Evolutionary conservation across 2,329 filamentous ascomycete genomes (phyloP).

Genomic region (Hymenoscyphus repandus): DNA sequence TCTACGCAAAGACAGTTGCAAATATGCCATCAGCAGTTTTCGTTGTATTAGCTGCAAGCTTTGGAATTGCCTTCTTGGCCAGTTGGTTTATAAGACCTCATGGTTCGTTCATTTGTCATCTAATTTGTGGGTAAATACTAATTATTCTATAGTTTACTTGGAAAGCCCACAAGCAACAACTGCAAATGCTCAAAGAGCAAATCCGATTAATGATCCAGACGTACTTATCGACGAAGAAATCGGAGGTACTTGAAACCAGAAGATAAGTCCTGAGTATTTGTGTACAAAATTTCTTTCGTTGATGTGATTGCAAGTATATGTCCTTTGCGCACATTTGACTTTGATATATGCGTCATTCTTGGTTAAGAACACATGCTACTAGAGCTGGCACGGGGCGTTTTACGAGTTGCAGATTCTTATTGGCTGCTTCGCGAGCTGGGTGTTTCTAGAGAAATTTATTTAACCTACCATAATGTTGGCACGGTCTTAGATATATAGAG

Average conservation of each 20-base stretch:
- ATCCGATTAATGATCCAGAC: not conserved
- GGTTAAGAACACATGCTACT: no score
- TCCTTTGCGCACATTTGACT: not conserved
- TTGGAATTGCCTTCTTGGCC: conserved; percentile 58
- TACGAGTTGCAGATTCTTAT: no score
- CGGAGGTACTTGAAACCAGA: not conserved
- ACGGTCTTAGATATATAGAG: no score
- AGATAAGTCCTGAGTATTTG: not conserved
- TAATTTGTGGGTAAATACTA: not conserved
- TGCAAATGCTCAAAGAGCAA: not conserved
- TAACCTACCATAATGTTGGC: no score
- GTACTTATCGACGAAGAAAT: conserved; percentile 9
- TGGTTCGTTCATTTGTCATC: conserved; percentile 50
- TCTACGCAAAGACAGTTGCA: conserved; percentile 78
- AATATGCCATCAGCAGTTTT: conserved; percentile 79
- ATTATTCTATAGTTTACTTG: conserved; percentile 7
- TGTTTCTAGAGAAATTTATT: no score
- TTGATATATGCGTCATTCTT: not conserved
- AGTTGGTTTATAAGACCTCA: conserved; percentile 69
- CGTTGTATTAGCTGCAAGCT: conserved; percentile 63
- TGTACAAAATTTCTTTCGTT: not conserved
- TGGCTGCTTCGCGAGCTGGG: no score
- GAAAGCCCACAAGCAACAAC: not conserved
- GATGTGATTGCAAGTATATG: no score
- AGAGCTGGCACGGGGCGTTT: no score